Evolutionary conservation across 768 basidiomycete species (phyloP).

Genomic region (Clathrus columnatus): DNA sequence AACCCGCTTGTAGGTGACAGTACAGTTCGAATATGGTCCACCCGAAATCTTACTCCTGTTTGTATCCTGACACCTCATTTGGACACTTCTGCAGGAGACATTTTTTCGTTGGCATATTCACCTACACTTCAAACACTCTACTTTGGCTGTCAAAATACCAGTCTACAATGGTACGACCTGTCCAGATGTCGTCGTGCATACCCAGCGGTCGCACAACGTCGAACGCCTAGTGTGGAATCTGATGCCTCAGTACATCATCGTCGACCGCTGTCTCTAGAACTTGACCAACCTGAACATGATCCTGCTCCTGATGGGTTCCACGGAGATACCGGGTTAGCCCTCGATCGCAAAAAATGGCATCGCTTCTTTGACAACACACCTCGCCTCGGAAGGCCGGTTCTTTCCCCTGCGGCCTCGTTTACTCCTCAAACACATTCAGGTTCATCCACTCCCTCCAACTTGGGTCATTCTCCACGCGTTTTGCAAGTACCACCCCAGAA

Average conservation of each 20-base stretch:
- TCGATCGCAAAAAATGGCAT: slow-evolving; percentile 37
- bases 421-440: neutral
- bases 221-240: neutral
- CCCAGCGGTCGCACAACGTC: slow-evolving; percentile 13
- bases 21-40: slow-evolving; percentile 84
- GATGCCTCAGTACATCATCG: neutral
- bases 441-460: neutral
- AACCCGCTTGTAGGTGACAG: slow-evolving; percentile 56
- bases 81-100: slow-evolving; percentile 76
- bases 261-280: neutral
- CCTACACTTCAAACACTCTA: slow-evolving; percentile 60
- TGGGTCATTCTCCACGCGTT: slow-evolving; percentile 14
- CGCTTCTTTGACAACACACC: slow-evolving; percentile 57
- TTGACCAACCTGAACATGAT: neutral
- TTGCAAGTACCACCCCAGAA: slow-evolving; percentile 57
- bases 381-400: slow-evolving; percentile 9
- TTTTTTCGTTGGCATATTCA: slow-evolving; percentile 80
- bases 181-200: too few relatives aligned
- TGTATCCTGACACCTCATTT: slow-evolving; percentile 71
- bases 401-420: neutral
- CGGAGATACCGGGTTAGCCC: slow-evolving; percentile 1
- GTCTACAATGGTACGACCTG: slow-evolving; percentile 82
- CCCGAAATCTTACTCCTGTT: slow-evolving; percentile 51
- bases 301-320: neutral
- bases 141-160: slow-evolving; percentile 89